Conservation (phyloP, 2,329 filamentous ascomycete genomes). For the Drechmeria coniospora region DNA sequence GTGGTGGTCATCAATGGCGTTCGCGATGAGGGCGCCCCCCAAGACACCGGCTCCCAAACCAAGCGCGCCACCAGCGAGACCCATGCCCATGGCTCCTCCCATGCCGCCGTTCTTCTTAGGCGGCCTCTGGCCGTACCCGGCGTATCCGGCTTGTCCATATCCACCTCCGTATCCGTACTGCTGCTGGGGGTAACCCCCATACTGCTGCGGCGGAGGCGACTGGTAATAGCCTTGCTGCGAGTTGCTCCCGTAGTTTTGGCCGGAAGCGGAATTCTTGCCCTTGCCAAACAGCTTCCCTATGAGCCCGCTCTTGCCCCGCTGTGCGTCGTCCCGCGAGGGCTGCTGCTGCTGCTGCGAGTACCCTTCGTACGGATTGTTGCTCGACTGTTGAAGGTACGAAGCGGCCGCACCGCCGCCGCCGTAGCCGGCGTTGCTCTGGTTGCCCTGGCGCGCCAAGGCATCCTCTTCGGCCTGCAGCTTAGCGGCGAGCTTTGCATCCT, state of each 20-base stretch:
- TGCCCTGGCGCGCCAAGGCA: conserved; percentile 30
- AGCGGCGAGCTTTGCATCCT: conserved; percentile 61
- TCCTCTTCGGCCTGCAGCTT: conserved; percentile 76
- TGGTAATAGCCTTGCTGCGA: conserved; percentile 14
- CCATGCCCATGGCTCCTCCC: conserved; percentile 33
- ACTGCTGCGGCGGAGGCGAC: conserved; percentile 2
- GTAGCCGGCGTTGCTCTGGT: conserved; percentile 18
- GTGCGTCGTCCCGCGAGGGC: conserved; percentile 23
- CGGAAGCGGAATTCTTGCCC: conserved; percentile 10
- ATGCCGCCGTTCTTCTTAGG: conserved; percentile 14
- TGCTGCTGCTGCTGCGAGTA: conserved; percentile 20
- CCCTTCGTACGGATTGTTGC: conserved; percentile 5
- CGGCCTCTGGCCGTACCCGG: conserved; percentile 13
- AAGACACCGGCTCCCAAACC: conserved; percentile 70
- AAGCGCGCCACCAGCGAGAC: conserved; percentile 59
- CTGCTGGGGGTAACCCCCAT: conserved; percentile 9
- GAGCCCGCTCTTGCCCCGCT: conserved; percentile 25
- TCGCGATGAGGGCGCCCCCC: conserved; percentile 57
- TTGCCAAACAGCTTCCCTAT: conserved; percentile 38
- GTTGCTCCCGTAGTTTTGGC: conserved; percentile 9
- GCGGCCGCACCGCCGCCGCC: conserved; percentile 9
- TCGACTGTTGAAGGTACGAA: conserved; percentile 13
- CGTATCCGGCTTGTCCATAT: too few species aligned
- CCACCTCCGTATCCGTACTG: conserved; percentile 15
- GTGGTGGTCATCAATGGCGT: conserved; percentile 48